These are phyloP conservation scores for Evansstolkia leycettana DNA, from an alignment of 495 filamentous ascomycete species.

Conservation along the genomic window DNA sequence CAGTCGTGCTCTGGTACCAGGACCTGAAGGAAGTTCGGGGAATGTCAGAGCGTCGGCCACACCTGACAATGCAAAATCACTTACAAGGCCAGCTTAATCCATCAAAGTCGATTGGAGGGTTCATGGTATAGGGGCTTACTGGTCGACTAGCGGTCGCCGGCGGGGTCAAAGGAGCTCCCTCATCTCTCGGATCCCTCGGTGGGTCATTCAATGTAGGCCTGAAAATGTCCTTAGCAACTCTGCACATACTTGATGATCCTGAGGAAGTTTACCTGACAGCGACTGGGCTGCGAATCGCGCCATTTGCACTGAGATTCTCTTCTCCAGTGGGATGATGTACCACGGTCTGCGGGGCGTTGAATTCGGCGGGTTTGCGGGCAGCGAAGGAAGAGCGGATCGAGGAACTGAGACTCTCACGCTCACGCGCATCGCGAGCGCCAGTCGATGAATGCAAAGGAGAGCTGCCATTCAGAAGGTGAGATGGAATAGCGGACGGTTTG, in stretches of 20 bases:
- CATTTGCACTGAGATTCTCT: constrained; percentile 9
- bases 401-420: constrained; percentile 39
- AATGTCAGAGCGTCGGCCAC: background rate
- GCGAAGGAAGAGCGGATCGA: constrained; percentile 39
- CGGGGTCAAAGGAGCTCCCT: constrained; percentile 37
- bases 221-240: background rate
- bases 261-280: constrained; percentile 17
- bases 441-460: constrained; percentile 27
- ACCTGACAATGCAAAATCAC: constrained; percentile 10
- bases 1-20: constrained; percentile 66
- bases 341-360: constrained; percentile 15
- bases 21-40: constrained; percentile 40
- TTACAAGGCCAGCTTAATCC: constrained; percentile 61
- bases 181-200: constrained; percentile 64
- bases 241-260: background rate
- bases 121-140: constrained; percentile 47
- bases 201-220: constrained; percentile 45
- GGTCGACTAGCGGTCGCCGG: constrained; percentile 40
- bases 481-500: constrained; percentile 36
- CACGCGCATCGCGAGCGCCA: constrained; percentile 29
- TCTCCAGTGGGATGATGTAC: constrained; percentile 11
- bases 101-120: constrained; percentile 58
- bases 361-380: constrained; percentile 28
- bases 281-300: constrained; percentile 8
- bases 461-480: constrained; percentile 35